Evolutionary conservation across 768 basidiomycete genomes (phyloP).

Genomic region (Boletus tylopilopsis): DNA sequence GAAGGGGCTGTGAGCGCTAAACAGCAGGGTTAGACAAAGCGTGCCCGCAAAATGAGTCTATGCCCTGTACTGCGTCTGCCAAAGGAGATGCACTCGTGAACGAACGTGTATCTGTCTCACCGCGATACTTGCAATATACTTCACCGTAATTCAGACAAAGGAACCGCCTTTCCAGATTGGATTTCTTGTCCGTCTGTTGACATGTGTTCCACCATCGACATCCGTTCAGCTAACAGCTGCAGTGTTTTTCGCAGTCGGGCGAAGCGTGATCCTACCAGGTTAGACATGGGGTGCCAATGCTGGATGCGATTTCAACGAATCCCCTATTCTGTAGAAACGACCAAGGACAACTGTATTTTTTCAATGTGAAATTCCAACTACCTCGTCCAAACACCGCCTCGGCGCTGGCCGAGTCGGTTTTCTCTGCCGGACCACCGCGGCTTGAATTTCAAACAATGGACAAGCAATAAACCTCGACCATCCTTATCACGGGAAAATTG

Average conservation of each 20-base stretch:
- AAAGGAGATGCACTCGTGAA: neutral
- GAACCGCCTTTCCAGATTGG: conserved; percentile 27
- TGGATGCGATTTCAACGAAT: neutral
- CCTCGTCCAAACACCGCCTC: conserved; percentile 37
- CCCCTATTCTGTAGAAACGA: neutral
- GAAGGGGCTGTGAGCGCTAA: conserved; percentile 25
- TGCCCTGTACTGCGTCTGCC: conserved; percentile 45
- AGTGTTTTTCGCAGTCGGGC: conserved; percentile 6
- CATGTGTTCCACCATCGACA: conserved; percentile 30
- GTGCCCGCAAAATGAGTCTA: neutral
- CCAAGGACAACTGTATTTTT: conserved; percentile 16
- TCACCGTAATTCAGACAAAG: conserved; percentile 28
- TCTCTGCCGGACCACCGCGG: too few species aligned
- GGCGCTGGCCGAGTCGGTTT: conserved; percentile 37
- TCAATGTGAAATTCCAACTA: conserved; percentile 10
- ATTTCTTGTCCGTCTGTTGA: conserved; percentile 30
- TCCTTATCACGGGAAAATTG: too few species aligned
- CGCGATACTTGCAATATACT: conserved; percentile 31
- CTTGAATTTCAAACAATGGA: conserved; percentile 32
- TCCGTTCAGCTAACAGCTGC: conserved; percentile 16
- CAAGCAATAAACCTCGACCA: too few species aligned
- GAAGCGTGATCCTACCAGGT: conserved; percentile 6
- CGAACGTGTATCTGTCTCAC: conserved; percentile 11
- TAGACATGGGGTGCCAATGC: conserved; percentile 18
- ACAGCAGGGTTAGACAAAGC: neutral